Evolutionary conservation across 257 asterid genomes (phyloP).

Genomic region (Misopates orontium): DNA sequence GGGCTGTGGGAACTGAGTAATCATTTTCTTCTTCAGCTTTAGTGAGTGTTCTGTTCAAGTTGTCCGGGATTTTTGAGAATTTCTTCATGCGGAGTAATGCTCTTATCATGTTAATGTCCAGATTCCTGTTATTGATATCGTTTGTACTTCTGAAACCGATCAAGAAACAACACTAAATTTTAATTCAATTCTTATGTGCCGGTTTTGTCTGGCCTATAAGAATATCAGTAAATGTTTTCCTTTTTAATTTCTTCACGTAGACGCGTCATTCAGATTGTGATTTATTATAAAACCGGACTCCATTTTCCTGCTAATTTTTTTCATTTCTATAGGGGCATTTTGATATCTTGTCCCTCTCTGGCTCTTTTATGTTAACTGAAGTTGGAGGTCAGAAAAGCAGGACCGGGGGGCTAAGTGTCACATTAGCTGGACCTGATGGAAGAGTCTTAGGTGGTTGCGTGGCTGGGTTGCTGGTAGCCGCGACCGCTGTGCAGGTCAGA

Average conservation of each 20-base stretch:
- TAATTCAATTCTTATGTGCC: background rate
- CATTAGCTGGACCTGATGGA: slow-evolving; percentile 65
- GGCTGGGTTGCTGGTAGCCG: slow-evolving; percentile 58
- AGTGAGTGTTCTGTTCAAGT: background rate
- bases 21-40: background rate
- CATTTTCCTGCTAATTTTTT: background rate
- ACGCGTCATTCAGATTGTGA: background rate
- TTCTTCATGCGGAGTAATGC: background rate
- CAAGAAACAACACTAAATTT: background rate
- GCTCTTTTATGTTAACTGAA: slow-evolving; percentile 59
- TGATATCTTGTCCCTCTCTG: slow-evolving; percentile 59
- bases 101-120: background rate
- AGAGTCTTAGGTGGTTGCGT: slow-evolving; percentile 71
- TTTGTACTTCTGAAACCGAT: background rate
- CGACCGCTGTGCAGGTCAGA: slow-evolving; percentile 62
- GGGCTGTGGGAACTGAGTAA: background rate
- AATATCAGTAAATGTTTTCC: background rate
- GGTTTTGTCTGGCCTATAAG: slow-evolving; percentile 3
- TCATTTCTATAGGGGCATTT: slow-evolving; percentile 47
- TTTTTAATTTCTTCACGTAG: background rate
- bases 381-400: slow-evolving; percentile 52
- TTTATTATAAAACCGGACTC: slow-evolving; percentile 4
- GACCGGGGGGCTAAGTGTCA: slow-evolving; percentile 58
- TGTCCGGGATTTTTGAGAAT: background rate
- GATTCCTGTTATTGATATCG: background rate